Conservation (phyloP, 305 asterid genomes). For the Salvia sclarea region DNA sequence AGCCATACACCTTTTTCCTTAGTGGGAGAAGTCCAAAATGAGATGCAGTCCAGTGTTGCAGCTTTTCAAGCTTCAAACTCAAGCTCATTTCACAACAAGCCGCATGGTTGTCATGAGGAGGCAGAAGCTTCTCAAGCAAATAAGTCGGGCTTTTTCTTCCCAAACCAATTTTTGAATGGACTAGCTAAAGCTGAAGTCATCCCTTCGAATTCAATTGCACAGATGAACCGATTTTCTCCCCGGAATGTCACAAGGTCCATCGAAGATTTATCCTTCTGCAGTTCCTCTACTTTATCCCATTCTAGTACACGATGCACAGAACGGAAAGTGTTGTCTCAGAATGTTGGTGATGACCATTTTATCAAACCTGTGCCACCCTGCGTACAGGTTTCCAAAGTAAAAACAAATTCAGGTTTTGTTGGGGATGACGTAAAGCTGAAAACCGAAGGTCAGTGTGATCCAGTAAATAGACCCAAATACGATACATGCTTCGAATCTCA, state of each 20-base stretch:
- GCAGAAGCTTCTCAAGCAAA: constrained; percentile 27
- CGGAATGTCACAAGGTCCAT: constrained; percentile 30
- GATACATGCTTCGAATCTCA: constrained; percentile 35
- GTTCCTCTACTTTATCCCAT: constrained; percentile 36
- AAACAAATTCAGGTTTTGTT: constrained; percentile 31
- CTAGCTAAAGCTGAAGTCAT: constrained; percentile 59
- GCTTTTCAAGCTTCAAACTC: constrained; percentile 41
- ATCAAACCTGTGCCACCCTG: constrained; percentile 29
- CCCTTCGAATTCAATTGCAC: constrained; percentile 51
- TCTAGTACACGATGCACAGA: constrained; percentile 34
- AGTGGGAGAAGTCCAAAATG: constrained; percentile 37
- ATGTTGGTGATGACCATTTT: constrained; percentile 28
- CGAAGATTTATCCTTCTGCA: constrained; percentile 33
- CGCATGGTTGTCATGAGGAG: constrained; percentile 25
- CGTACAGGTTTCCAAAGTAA: constrained; percentile 29
- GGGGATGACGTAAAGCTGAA: constrained; percentile 32
- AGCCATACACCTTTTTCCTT: constrained; percentile 40
- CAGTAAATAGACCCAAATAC: not conserved
- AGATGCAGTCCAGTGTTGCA: constrained; percentile 33
- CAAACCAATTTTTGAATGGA: constrained; percentile 38
- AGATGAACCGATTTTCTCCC: constrained; percentile 49
- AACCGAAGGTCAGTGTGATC: constrained; percentile 14
- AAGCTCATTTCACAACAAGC: not conserved
- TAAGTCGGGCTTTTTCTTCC: not conserved
- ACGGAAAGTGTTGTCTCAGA: constrained; percentile 29